Base-by-base conservation (phyloP, 768 basidiomycete species). In the Pulveroboletus sp. region DNA sequence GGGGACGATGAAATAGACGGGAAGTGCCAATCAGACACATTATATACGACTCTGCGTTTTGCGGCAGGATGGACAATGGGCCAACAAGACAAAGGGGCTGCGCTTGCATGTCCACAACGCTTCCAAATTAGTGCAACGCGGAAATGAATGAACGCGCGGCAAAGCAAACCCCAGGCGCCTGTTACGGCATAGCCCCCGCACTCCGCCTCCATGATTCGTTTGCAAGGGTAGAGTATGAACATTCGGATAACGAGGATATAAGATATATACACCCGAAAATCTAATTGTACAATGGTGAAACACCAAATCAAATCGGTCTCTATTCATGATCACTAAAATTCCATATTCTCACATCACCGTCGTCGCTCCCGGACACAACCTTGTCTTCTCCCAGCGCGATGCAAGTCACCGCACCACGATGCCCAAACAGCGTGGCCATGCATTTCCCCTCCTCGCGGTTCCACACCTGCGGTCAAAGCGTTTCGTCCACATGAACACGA, bases 321-420 rank as follows among this genome's bases (percentile, higher is more conserved):
- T 43, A 57, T 34, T 45, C 24, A 13, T 64, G 53, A 55, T 73
- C 74, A 53, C 74, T 71, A 45, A 85, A 86, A 62, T 73, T 81
- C 93, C 94, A 97, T 38, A 96, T 76, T 63, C 83, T 84, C 47
- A 97, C 73, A 51, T 89, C 86, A 19, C 87, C 82, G 61, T 96
- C 94, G 63, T 97, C 94, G 57, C 92, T 92, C 10, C 94, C 93
- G n/a, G 93, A 94, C 9, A 98, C 81, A 38, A 96, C 89, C 71
- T 94, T 93, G 68, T 97, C 95, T 67, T 97, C 94, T 2, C 89
- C 88, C 12, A 98, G 78, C 13, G 81, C 86, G 31, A 97, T 69
- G 64, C 89, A 93, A 27, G 90, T 95, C 45, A 98, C 94, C 1
- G 96, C 93, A 31, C 90, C 93, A 35, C 90, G 82, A 63, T 99